Conservation (phyloP, 2,329 filamentous ascomycete species). For the Huntiella omanensis region DNA sequence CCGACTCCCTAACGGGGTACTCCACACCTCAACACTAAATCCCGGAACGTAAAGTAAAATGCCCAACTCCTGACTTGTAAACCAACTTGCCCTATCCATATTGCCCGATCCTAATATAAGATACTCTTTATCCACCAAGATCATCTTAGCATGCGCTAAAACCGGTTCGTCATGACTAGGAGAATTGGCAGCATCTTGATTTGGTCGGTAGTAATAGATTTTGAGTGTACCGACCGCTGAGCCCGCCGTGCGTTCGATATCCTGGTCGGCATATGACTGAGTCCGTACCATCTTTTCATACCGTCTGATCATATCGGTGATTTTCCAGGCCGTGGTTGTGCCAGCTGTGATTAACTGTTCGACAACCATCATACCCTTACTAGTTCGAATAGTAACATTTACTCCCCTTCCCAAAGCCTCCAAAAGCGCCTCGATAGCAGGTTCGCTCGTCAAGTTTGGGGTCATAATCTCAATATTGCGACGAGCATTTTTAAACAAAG, state of each 20-base stretch:
- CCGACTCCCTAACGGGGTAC: slow-evolving; percentile 20
- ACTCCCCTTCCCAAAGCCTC: slow-evolving; percentile 46
- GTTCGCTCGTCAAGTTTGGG: slow-evolving; percentile 54
- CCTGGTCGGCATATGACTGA: not conserved
- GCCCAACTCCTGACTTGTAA: slow-evolving; percentile 68
- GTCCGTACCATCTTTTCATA: slow-evolving; percentile 23
- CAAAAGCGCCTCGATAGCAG: slow-evolving; percentile 43
- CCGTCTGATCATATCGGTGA: slow-evolving; percentile 37
- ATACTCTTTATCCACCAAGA: slow-evolving; percentile 48
- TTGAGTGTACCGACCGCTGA: slow-evolving; percentile 27
- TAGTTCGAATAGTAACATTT: slow-evolving; percentile 48
- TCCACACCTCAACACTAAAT: slow-evolving; percentile 22
- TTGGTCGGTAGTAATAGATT: slow-evolving; percentile 37
- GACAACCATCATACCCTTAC: slow-evolving; percentile 50
- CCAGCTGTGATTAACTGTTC: slow-evolving; percentile 69
- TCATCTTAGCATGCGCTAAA: slow-evolving; percentile 62
- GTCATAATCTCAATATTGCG: slow-evolving; percentile 50
- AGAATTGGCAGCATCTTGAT: slow-evolving; percentile 16
- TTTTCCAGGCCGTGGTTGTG: slow-evolving; percentile 48
- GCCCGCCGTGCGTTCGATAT: not conserved
- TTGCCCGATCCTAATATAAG: slow-evolving; percentile 63
- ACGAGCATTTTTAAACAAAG: slow-evolving; percentile 38
- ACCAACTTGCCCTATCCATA: slow-evolving; percentile 72
- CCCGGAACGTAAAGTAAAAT: slow-evolving; percentile 34
- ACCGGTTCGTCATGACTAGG: slow-evolving; percentile 36